A percentile compares a stretch with the other conserved stretches of the same genome.
phyloP scores from a whole-genome alignment of 2,329 filamentous ascomycete genomes.

The Aspergillus sp. region DNA sequence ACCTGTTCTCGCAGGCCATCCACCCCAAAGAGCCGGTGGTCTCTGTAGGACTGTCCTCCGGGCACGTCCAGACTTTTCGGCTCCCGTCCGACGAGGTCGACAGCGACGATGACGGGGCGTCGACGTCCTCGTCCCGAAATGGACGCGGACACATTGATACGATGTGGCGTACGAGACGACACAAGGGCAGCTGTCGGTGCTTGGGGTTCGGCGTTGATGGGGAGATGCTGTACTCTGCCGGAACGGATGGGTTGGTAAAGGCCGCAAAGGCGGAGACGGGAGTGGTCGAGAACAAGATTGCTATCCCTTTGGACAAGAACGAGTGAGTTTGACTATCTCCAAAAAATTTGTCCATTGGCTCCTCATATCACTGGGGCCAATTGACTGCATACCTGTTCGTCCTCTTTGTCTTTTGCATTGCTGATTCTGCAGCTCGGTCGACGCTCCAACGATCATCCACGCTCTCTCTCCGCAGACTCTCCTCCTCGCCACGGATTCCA shows the following conservation, averaged over 20 bases:
- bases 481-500: constrained; percentile 85
- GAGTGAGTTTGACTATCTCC: constrained; percentile 34
- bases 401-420: constrained; percentile 5
- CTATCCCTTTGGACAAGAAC: constrained; percentile 57
- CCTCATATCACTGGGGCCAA: too few species aligned
- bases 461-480: constrained; percentile 83
- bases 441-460: constrained; percentile 78
- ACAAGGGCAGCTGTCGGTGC: constrained; percentile 89
- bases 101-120: constrained; percentile 46
- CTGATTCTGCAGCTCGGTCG: constrained; percentile 48
- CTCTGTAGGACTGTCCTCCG: constrained; percentile 78
- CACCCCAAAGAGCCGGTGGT: constrained; percentile 83
- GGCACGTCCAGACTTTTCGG: constrained; percentile 81
- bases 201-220: constrained; percentile 79
- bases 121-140: constrained; percentile 45
- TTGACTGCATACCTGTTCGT: not conserved
- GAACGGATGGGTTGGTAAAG: constrained; percentile 64
- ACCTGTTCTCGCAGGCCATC: constrained; percentile 83
- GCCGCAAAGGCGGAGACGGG: constrained; percentile 58
- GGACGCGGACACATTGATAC: constrained; percentile 77
- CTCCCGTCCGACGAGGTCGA: constrained; percentile 60
- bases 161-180: constrained; percentile 79
- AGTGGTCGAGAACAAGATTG: constrained; percentile 76
- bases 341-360: too few species aligned
- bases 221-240: constrained; percentile 59